Conservation (phyloP, 1,139 yeast species). For the Kodamaea arcana region DNA sequence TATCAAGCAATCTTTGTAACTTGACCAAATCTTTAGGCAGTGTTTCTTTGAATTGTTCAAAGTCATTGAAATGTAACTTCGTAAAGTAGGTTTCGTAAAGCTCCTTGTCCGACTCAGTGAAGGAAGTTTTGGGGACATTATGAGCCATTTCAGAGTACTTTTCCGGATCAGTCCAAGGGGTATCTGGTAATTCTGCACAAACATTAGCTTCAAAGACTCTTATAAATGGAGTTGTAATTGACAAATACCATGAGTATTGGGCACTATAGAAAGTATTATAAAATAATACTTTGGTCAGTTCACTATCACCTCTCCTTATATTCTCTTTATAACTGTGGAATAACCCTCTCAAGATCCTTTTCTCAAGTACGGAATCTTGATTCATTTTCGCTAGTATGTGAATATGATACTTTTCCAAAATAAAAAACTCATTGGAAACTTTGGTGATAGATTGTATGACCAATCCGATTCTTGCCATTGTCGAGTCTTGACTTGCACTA, state of each 20-base stretch:
- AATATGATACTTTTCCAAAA: conserved; percentile 39
- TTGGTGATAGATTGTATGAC: conserved; percentile 32
- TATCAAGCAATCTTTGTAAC: conserved; percentile 24
- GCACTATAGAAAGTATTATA: conserved; percentile 34
- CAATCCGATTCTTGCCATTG: conserved; percentile 12
- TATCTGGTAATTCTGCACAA: conserved; percentile 23
- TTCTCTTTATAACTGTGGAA: conserved; percentile 20
- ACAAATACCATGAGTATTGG: conserved; percentile 38
- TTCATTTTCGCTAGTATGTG: conserved; percentile 36
- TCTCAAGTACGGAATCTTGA: conserved; percentile 31
- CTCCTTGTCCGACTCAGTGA: conserved; percentile 23
- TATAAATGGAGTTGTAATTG: conserved; percentile 36
- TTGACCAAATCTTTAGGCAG: conserved; percentile 27
- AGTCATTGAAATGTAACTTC: conserved; percentile 26
- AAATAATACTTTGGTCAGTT: conserved; percentile 26
- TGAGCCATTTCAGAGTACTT: conserved; percentile 4
- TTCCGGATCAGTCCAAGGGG: conserved; percentile 15
- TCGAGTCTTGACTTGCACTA: conserved; percentile 8
- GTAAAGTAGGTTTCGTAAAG: conserved; percentile 24
- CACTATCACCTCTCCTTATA: conserved; percentile 10
- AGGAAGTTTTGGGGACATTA: conserved; percentile 15
- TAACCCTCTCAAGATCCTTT: conserved; percentile 19
- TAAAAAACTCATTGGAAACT: conserved; percentile 38
- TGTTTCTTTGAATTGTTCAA: conserved; percentile 19
- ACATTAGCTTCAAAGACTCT: conserved; percentile 33